phyloP scores from a whole-genome alignment of 23 red algal genomes.

The Gracilaria caudata region DNA sequence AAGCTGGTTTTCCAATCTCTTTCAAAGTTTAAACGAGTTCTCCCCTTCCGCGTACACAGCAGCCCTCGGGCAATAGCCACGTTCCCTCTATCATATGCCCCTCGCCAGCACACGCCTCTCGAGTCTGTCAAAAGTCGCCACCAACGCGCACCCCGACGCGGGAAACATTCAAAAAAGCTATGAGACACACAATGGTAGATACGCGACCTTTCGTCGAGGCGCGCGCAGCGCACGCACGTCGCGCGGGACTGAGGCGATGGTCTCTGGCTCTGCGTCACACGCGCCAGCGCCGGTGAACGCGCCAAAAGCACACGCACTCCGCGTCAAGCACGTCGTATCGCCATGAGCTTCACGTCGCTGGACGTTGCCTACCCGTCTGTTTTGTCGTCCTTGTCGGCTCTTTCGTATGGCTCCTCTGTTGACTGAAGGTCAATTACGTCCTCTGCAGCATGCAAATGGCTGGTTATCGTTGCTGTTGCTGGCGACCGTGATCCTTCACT shows the following conservation, averaged over 20 bases:
- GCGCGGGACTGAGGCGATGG: conserved; percentile 23
- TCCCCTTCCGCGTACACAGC: neutral
- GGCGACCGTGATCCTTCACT: neutral
- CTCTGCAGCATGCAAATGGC: conserved; percentile 3
- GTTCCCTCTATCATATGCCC: neutral
- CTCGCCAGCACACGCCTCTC: neutral
- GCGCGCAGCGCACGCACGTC: neutral
- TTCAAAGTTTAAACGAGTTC: no score
- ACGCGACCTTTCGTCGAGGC: conserved; percentile 2
- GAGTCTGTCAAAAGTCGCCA: neutral
- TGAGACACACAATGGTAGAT: neutral
- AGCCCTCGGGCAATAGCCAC: neutral
- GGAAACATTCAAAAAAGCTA: conserved; percentile 4
- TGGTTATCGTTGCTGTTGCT: conserved; percentile 27
- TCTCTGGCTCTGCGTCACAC: neutral
- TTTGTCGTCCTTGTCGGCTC: neutral
- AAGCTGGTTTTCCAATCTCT: neutral
- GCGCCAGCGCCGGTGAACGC: neutral
- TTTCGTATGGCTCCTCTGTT: conserved; percentile 13
- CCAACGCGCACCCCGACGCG: neutral
- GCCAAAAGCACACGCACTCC: neutral
- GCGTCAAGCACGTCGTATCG: neutral
- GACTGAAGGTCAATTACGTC: neutral
- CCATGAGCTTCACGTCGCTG: neutral
- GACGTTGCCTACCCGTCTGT: neutral